phyloP scores from a whole-genome alignment of 1,284 basidiomycete species.

The Coriolopsis trogii region DNA sequence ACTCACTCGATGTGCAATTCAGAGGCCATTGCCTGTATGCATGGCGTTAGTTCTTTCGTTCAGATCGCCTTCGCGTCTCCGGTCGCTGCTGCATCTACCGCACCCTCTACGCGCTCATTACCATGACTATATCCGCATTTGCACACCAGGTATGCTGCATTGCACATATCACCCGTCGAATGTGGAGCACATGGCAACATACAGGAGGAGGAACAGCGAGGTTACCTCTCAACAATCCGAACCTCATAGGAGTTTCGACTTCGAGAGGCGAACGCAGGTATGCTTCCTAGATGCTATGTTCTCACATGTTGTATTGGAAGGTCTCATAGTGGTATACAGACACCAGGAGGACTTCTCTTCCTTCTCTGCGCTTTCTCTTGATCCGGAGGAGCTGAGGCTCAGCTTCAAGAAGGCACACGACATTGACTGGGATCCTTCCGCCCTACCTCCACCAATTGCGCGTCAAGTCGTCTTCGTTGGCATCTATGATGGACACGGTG shows the following conservation, averaged over 20 bases:
- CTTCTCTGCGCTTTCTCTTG: conserved; percentile 73
- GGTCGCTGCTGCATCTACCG: conserved; percentile 7
- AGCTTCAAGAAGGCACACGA: conserved; percentile 64
- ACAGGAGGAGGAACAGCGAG: conserved; percentile 41
- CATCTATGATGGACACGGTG: conserved; percentile 77
- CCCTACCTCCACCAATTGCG: conserved; percentile 58
- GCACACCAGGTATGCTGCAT: conserved; percentile 52
- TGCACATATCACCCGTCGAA: neutral
- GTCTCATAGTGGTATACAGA: conserved; percentile 29
- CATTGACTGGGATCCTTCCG: conserved; percentile 74
- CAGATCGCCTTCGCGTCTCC: conserved; percentile 13
- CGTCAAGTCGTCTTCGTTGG: conserved; percentile 85
- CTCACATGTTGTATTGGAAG: neutral
- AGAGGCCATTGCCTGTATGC: conserved; percentile 25
- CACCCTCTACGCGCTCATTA: conserved; percentile 37
- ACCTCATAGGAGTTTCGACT: conserved; percentile 73
- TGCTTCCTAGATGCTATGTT: neutral
- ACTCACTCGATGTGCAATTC: conserved; percentile 28
- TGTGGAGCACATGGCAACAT: too few relatives aligned
- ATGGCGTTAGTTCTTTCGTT: conserved; percentile 30
- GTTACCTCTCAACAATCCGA: conserved; percentile 49
- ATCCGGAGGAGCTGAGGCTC: conserved; percentile 70
- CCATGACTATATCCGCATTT: conserved; percentile 72
- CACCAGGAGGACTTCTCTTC: conserved; percentile 87
- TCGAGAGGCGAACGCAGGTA: conserved; percentile 78